Evolutionary conservation across 176 grass and related monocot genomes (phyloP).

Genomic region (Echinochloa phyllopogon): DNA sequence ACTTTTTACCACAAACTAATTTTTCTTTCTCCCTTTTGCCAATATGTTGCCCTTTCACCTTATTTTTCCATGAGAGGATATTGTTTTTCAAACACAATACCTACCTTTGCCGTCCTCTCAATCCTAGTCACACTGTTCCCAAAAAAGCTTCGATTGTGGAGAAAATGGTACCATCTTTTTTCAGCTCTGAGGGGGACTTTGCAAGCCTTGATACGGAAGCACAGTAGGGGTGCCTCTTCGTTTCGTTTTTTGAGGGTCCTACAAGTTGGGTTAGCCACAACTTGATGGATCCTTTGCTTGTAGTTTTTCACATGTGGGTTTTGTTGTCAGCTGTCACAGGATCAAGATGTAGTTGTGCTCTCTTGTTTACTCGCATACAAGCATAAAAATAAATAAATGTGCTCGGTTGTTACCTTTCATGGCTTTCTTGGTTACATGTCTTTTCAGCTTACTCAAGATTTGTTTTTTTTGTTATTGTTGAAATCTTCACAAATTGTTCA

Average conservation of each 20-base stretch:
- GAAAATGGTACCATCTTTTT: constrained; percentile 67
- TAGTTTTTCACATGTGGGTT: constrained; percentile 52
- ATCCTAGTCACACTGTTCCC: constrained; percentile 43
- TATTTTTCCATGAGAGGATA: constrained; percentile 44
- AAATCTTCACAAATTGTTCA: constrained; percentile 10
- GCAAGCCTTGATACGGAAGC: constrained; percentile 61
- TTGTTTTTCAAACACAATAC: constrained; percentile 52
- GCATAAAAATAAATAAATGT: constrained; percentile 67
- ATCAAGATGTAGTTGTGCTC: constrained; percentile 52
- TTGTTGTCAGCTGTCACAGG: constrained; percentile 50
- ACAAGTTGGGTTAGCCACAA: constrained; percentile 33
- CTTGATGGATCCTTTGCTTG: constrained; percentile 51
- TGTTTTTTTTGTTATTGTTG: constrained; percentile 28
- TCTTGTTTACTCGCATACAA: constrained; percentile 53
- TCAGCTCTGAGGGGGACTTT: constrained; percentile 40
- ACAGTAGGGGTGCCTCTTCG: constrained; percentile 33
- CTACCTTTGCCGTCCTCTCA: constrained; percentile 52
- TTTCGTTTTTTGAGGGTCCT: constrained; percentile 43
- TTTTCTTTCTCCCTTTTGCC: constrained; percentile 43
- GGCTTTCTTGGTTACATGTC: constrained; percentile 34
- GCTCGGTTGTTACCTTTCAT: constrained; percentile 38
- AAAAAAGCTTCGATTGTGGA: constrained; percentile 50
- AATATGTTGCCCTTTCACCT: constrained; percentile 53
- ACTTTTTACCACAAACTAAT: constrained; percentile 37
- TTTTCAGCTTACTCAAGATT: constrained; percentile 40